phyloP scores from a whole-genome alignment of 352 stramenopile genomes.

The Plasmopara viticola region DNA sequence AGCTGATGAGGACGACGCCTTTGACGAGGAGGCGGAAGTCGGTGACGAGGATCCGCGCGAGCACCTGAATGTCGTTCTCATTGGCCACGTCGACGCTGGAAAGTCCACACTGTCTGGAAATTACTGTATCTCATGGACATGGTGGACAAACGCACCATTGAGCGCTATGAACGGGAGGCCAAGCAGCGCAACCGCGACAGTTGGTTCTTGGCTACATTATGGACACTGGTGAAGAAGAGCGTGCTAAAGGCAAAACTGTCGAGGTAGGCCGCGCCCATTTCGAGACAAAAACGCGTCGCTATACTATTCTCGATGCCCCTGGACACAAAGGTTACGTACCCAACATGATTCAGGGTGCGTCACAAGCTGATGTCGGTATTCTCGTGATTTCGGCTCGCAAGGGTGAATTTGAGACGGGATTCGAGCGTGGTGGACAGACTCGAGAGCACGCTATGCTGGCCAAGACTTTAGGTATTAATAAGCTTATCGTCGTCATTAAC shows the following conservation, averaged over 20 bases:
- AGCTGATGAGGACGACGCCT: constrained; percentile 42
- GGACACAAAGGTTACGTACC: constrained; percentile 99
- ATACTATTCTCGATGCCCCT: constrained; percentile 98
- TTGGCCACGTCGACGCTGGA: constrained; percentile 98
- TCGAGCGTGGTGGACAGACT: constrained; percentile 97
- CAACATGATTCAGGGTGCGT: constrained; percentile 97
- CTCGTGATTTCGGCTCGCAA: constrained; percentile 94
- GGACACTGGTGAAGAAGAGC: constrained; percentile 99
- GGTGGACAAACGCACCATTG: constrained; percentile 99
- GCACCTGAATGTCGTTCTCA: constrained; percentile 99
- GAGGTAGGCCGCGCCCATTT: constrained; percentile 94
- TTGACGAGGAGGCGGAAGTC: constrained; percentile 60
- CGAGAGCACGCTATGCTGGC: constrained; percentile 98
- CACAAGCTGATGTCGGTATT: constrained; percentile 96
- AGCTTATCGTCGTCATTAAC: constrained; percentile 98
- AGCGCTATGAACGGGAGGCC: constrained; percentile 97
- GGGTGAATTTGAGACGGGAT: constrained; percentile 98
- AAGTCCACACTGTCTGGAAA: constrained; percentile 98
- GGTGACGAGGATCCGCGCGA: constrained; percentile 93
- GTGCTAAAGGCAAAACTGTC: constrained; percentile 89
- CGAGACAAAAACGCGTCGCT: constrained; percentile 92
- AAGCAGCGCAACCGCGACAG: constrained; percentile 86
- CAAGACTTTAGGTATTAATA: constrained; percentile 98
- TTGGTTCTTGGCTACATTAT: constrained; percentile 99
- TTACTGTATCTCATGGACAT: constrained; percentile 97